These are phyloP conservation scores for Xylaria telfairii DNA, from an alignment of 495 filamentous ascomycete species.

Conservation along the genomic window DNA sequence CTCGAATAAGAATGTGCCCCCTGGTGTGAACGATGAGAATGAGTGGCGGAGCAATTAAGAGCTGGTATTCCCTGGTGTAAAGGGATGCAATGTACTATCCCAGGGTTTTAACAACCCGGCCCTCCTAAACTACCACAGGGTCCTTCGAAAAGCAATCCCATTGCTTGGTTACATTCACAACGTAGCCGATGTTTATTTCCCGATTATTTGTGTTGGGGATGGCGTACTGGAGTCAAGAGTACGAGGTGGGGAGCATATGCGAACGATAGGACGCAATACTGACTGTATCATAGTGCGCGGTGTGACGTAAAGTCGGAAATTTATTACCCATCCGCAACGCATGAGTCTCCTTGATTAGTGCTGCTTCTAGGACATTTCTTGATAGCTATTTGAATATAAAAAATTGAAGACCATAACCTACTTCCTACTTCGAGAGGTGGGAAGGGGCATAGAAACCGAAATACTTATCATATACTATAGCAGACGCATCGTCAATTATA, in stretches of 20 bases:
- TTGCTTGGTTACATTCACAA: not conserved
- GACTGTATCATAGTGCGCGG: constrained; percentile 11
- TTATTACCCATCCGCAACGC: not conserved
- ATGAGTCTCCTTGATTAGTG: not conserved
- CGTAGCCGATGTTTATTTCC: not conserved
- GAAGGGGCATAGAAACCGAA: not conserved
- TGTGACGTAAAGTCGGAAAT: not conserved
- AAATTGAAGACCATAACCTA: not conserved
- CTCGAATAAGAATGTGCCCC: constrained; percentile 31
- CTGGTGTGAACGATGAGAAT: constrained; percentile 45
- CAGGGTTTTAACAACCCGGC: not conserved
- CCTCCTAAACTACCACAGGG: not conserved
- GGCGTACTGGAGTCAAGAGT: constrained; percentile 18
- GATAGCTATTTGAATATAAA: not conserved
- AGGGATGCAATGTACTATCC: not conserved
- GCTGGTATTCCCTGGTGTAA: not conserved
- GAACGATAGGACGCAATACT: constrained; percentile 3
- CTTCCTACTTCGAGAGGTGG: not conserved
- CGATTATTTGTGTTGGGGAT: not conserved
- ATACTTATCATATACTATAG: not conserved
- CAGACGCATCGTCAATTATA: not conserved
- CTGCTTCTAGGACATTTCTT: not conserved
- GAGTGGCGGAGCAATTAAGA: constrained; percentile 50
- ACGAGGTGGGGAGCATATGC: not conserved
- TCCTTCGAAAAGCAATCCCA: not conserved